Percentiles rank a stretch among this genome's conserved stretches.
Evolutionary conservation across 305 asterid genomes (phyloP).

Genomic region (Caryopteris hybrid): DNA sequence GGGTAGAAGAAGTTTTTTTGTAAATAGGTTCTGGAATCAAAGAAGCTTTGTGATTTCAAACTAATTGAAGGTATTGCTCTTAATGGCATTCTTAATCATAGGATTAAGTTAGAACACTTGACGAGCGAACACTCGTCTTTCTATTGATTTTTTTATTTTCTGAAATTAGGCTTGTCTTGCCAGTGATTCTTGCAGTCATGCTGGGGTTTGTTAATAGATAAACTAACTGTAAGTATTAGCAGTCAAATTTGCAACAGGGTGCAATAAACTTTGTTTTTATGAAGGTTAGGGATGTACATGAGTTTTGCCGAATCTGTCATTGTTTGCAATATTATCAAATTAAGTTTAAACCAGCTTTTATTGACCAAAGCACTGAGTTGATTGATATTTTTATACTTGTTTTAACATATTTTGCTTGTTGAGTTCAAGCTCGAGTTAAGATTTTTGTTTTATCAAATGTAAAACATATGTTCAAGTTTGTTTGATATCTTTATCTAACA

Average conservation of each 20-base stretch:
- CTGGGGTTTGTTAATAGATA: neutral
- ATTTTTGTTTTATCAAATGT: too few relatives aligned
- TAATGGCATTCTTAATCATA: neutral
- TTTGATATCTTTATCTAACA: too few relatives aligned
- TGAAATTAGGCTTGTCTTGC: neutral
- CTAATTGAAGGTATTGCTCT: conserved; percentile 21
- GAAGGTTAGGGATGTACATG: too few relatives aligned
- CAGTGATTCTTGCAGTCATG: neutral
- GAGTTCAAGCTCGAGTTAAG: too few relatives aligned
- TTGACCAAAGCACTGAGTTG: too few relatives aligned
- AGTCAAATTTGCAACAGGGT: neutral
- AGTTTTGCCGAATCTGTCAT: too few relatives aligned
- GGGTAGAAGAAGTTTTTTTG: conserved; percentile 2
- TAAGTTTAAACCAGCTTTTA: too few relatives aligned
- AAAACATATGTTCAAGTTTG: too few relatives aligned
- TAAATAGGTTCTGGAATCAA: conserved; percentile 18
- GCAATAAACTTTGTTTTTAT: neutral
- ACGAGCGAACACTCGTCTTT: conserved; percentile 1
- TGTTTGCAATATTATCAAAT: too few relatives aligned
- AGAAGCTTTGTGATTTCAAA: conserved; percentile 17
- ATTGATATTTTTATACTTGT: too few relatives aligned
- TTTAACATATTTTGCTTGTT: too few relatives aligned
- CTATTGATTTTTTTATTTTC: neutral
- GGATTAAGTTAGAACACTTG: conserved; percentile 5
- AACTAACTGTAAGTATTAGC: conserved; percentile 17